Conservation (phyloP, 1,139 yeast genomes). For the Pichia sp. region DNA sequence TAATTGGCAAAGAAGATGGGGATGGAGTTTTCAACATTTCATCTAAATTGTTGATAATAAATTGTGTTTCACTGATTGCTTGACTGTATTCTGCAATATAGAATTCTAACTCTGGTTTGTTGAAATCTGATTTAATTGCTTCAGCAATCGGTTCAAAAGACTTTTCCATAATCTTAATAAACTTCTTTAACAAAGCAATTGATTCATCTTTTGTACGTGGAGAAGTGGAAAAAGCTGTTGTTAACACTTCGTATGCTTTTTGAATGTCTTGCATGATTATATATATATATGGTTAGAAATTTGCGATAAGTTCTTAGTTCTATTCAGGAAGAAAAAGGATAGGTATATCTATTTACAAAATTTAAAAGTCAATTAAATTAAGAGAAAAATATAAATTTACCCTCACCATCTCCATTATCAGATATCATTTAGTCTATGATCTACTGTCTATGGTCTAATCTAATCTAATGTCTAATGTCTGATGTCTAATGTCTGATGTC, state of each 20-base stretch:
- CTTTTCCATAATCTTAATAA: constrained; percentile 62
- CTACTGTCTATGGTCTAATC: too few species aligned
- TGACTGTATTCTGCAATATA: constrained; percentile 49
- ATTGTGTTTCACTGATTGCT: constrained; percentile 49
- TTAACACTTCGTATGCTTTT: not conserved
- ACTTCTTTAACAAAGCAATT: constrained; percentile 41
- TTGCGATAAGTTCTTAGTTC: too few species aligned
- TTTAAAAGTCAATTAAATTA: too few species aligned
- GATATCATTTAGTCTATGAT: too few species aligned
- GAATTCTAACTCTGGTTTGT: constrained; percentile 59
- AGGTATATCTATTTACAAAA: too few species aligned
- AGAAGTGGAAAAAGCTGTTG: not conserved
- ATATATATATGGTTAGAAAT: too few species aligned
- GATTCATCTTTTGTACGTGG: constrained; percentile 13
- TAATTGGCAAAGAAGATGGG: constrained; percentile 41
- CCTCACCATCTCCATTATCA: too few species aligned
- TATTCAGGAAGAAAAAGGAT: too few species aligned
- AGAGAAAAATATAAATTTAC: too few species aligned
- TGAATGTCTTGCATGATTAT: not conserved
- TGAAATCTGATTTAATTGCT: constrained; percentile 62
- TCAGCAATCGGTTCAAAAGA: constrained; percentile 47
- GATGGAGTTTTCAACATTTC: constrained; percentile 55
- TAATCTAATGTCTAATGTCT: too few species aligned
- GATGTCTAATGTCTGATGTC: too few species aligned
- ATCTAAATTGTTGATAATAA: constrained; percentile 53